phyloP scores from a whole-genome alignment of 2,329 filamentous ascomycete genomes.

The Incumbomyces lentus region DNA sequence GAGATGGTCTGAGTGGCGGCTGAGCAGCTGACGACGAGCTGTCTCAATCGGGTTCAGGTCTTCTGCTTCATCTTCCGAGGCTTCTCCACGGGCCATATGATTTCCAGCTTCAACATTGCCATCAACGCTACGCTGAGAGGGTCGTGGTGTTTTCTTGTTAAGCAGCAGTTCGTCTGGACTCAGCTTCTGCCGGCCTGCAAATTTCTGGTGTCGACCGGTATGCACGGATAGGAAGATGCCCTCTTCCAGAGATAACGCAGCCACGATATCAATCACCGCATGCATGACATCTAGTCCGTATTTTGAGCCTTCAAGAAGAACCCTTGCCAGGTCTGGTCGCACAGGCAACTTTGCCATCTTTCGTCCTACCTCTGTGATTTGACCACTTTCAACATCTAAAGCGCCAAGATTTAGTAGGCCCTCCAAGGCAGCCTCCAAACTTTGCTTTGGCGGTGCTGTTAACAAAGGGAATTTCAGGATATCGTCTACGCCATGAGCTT shows the following conservation, averaged over 20 bases:
- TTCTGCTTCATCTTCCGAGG: conserved; percentile 6
- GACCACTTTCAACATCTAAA: conserved; percentile 53
- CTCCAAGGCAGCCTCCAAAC: conserved; percentile 70
- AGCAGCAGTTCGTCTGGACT: neutral
- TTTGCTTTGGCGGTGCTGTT: conserved; percentile 65
- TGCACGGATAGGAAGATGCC: conserved; percentile 48
- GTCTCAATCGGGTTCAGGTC: conserved; percentile 4
- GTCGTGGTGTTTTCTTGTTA: neutral
- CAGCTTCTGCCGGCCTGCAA: neutral
- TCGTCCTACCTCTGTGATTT: conserved; percentile 61
- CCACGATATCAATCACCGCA: conserved; percentile 76
- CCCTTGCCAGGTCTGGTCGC: conserved; percentile 67
- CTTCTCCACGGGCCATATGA: neutral
- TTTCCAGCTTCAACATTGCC: neutral
- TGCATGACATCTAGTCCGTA: conserved; percentile 62
- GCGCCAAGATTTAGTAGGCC: conserved; percentile 72
- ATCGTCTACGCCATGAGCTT: conserved; percentile 76
- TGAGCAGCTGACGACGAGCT: conserved; percentile 46
- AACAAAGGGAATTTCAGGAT: conserved; percentile 75
- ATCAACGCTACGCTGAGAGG: neutral
- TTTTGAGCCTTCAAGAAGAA: conserved; percentile 67
- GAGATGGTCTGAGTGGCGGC: conserved; percentile 54
- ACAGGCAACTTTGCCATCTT: conserved; percentile 78
- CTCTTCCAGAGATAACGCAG: conserved; percentile 54
- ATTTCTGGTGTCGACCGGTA: conserved; percentile 46